phyloP scores from a whole-genome alignment of 2,329 filamentous ascomycete species.

The Epichloe festucae region DNA sequence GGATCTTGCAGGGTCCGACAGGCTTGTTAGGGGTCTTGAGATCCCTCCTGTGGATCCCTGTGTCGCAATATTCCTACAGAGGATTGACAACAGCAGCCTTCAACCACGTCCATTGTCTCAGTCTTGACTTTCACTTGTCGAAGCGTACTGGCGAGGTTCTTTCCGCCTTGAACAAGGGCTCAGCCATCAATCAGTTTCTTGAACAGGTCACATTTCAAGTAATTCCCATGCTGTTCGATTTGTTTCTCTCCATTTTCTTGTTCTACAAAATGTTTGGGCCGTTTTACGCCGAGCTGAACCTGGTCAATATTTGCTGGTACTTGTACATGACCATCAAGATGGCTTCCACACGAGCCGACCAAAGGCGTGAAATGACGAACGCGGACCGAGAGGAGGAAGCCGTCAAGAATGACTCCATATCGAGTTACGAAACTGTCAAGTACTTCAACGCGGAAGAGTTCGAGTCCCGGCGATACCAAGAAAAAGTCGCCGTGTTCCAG shows the following conservation, averaged over 20 bases:
- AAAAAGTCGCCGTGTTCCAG: slow-evolving; percentile 60
- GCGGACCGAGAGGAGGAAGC: slow-evolving; percentile 90
- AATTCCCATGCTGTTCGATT: slow-evolving; percentile 84
- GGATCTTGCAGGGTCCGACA: slow-evolving; percentile 80
- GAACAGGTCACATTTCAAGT: slow-evolving; percentile 96
- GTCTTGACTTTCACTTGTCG: slow-evolving; percentile 88
- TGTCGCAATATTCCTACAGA: slow-evolving; percentile 92
- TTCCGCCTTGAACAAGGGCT: slow-evolving; percentile 90
- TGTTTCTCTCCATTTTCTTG: slow-evolving; percentile 65
- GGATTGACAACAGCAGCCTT: slow-evolving; percentile 91
- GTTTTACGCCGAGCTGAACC: slow-evolving; percentile 80
- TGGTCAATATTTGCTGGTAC: slow-evolving; percentile 89
- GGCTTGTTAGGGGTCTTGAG: slow-evolving; percentile 74
- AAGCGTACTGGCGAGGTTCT: slow-evolving; percentile 95
- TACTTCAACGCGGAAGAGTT: slow-evolving; percentile 79
- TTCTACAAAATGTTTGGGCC: slow-evolving; percentile 53
- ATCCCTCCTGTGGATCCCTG: slow-evolving; percentile 85
- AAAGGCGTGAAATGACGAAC: slow-evolving; percentile 88
- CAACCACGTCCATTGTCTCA: slow-evolving; percentile 91
- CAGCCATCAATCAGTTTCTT: slow-evolving; percentile 89
- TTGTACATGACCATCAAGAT: slow-evolving; percentile 93
- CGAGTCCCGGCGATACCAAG: slow-evolving; percentile 61
- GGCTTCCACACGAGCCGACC: slow-evolving; percentile 83
- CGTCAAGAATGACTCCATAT: slow-evolving; percentile 96
- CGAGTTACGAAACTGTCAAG: slow-evolving; percentile 93